phyloP scores from a whole-genome alignment of 2,329 filamentous ascomycete species.

The Elsinoe necatrix region DNA sequence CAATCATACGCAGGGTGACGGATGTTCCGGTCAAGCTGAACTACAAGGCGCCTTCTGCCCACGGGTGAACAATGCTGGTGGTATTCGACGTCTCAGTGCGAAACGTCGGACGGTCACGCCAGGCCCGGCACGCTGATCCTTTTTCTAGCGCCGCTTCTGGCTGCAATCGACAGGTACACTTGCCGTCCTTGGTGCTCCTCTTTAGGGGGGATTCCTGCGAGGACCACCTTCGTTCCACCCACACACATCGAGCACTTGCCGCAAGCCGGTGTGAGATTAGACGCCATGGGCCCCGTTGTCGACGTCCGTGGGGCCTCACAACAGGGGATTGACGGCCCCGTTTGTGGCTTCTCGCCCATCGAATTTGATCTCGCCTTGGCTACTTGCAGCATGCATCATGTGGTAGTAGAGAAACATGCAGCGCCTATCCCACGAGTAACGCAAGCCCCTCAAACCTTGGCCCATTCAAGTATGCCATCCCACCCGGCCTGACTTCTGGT shows the following conservation, averaged over 20 bases:
- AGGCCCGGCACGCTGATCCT: constrained; percentile 5
- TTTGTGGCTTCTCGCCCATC: constrained; percentile 3
- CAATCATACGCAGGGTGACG: not conserved
- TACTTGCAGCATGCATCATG: not conserved
- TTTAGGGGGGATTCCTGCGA: not conserved
- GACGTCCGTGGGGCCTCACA: not conserved
- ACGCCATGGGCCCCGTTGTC: constrained; percentile 7
- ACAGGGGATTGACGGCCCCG: not conserved
- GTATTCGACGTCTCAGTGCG: constrained; percentile 5
- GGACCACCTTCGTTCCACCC: not conserved
- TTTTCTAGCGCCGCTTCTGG: constrained; percentile 5
- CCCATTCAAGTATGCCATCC: constrained; percentile 8
- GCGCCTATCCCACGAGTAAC: constrained; percentile 3
- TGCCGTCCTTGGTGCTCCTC: not conserved
- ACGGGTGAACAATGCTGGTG: not conserved
- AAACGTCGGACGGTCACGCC: not conserved
- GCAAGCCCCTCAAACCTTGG: constrained; percentile 3
- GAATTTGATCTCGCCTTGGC: constrained; percentile 13
- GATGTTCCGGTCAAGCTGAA: not conserved
- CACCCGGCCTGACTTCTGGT: not conserved
- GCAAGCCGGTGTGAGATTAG: constrained; percentile 10
- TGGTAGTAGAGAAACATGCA: not conserved
- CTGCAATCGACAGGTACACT: constrained; percentile 3
- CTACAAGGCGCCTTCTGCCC: not conserved
- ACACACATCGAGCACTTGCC: not conserved